Percentiles rank a stretch among this genome's conserved stretches.
Evolutionary conservation across 352 stramenopile species (phyloP).

Genomic region (Thalassiosira livingstoniorum): DNA sequence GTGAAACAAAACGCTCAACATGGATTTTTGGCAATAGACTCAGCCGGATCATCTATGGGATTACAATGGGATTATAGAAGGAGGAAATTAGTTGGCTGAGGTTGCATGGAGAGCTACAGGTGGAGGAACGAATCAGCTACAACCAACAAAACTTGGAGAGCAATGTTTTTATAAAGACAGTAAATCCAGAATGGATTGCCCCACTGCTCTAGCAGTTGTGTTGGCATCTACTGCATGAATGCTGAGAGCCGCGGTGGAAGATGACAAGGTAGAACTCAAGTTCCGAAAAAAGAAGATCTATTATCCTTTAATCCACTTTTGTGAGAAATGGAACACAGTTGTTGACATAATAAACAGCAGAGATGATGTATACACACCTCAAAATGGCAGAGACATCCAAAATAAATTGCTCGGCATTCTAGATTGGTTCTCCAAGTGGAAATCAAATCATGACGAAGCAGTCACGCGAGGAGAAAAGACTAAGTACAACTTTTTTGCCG

Average conservation of each 20-base stretch:
- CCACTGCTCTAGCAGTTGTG: constrained; percentile 1
- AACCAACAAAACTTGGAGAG: neutral
- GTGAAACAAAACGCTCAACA: neutral
- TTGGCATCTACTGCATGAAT: constrained; percentile 20
- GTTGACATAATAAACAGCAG: constrained; percentile 29
- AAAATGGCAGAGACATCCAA: constrained; percentile 14
- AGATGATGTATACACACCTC: constrained; percentile 7
- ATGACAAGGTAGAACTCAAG: constrained; percentile 16
- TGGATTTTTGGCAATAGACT: neutral
- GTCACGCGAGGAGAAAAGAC: constrained; percentile 1
- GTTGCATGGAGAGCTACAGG: neutral
- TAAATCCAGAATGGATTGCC: neutral
- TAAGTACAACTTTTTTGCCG: constrained; percentile 36
- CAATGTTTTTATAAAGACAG: neutral
- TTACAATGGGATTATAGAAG: neutral
- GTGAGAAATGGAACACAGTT: constrained; percentile 8
- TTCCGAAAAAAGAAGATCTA: constrained; percentile 23
- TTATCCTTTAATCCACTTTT: constrained; percentile 9
- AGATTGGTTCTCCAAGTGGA: constrained; percentile 30
- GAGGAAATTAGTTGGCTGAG: neutral
- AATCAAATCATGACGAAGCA: constrained; percentile 19
- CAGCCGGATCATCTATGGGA: neutral
- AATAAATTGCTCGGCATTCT: constrained; percentile 18
- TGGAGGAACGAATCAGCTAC: neutral
- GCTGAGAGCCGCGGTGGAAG: constrained; percentile 8